Evolutionary conservation across 208 protist species (phyloP), one percentile per base, ranked within the genome.

Genomic region (Trypanosoma platydactyli): DNA sequence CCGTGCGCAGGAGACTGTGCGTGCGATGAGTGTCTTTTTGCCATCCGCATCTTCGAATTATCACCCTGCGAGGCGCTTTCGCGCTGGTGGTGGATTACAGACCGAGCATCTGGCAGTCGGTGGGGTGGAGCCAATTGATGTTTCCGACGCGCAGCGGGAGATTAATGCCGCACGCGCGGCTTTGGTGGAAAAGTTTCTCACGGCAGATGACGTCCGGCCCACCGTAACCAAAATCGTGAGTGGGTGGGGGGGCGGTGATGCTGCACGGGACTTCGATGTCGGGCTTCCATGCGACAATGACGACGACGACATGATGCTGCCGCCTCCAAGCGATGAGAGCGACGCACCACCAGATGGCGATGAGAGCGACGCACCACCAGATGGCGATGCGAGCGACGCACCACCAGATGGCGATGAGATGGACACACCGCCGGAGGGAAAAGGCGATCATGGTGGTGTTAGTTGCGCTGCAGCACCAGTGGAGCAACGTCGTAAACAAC

Each of bases 51-150:
- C 70, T 7, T n/a, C 22, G 6, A 68, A 56, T 44, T 67, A 52
- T 57, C 70, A 76, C 25, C 70, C 70, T 16, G 56, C 70, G 16
- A 50, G 70, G 7, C 70, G 70, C 42, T 76, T 76, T 65, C 56
- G 48, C 38, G 63, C 41, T 40, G 62, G 70, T 15, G 70, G 70
- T 30, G 70, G 70, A 2, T 16, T 76, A 0, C 44, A 51, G 16
- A 12, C 59, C 22, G 59, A 63, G 5, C 40, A 45, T 7, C 51
- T 76, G n/a, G 53, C 53, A 11, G 30, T 30, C n/a, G 22, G 46
- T 18, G 29, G 29, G 33, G 20, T 64, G 50, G 70, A 76, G 64
- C 33, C 33, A 2, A 58, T 69, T 15, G 55, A 76, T 48, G 33
- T 68, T 4, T 7, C 62, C 49, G 35, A 5, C 4, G 70, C 49